A percentile compares a stretch with the other conserved stretches of the same genome.
Evolutionary conservation across 768 basidiomycete genomes (phyloP).

Genomic region (Suillus discolor): DNA sequence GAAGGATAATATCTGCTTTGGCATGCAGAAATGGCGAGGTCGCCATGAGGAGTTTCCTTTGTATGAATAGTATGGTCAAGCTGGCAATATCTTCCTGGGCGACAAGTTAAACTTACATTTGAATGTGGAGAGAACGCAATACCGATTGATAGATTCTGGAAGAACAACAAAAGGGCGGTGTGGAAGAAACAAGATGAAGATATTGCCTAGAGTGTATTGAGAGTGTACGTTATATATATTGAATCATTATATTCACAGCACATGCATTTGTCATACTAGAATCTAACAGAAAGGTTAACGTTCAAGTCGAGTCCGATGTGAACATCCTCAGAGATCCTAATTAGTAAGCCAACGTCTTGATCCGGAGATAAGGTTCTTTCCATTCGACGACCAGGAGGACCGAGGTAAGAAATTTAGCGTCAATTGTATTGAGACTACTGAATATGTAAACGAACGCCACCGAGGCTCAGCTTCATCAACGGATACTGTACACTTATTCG

Average conservation of each 20-base stretch:
- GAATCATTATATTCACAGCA: no score
- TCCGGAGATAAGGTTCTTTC: no score
- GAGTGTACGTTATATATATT: not conserved
- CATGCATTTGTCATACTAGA: no score
- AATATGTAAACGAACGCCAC: no score
- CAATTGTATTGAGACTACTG: no score
- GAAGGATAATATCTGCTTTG: constrained; percentile 38
- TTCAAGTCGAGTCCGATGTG: no score
- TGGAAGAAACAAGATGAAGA: not conserved
- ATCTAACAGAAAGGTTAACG: no score
- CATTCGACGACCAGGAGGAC: no score
- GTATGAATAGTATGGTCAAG: not conserved
- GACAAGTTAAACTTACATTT: not conserved
- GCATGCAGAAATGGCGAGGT: constrained; percentile 34
- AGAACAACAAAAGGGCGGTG: not conserved
- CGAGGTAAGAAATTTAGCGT: no score
- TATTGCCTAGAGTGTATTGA: not conserved
- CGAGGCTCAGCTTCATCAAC: no score
- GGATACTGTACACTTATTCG: not conserved
- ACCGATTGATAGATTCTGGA: not conserved
- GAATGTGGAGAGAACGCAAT: not conserved
- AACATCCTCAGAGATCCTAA: no score
- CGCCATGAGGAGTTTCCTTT: not conserved
- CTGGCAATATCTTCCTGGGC: not conserved
- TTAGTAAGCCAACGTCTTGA: no score